Evolutionary conservation across 2,329 filamentous ascomycete genomes (phyloP).

Genomic region (Arthrobotrys pseudoclavata): DNA sequence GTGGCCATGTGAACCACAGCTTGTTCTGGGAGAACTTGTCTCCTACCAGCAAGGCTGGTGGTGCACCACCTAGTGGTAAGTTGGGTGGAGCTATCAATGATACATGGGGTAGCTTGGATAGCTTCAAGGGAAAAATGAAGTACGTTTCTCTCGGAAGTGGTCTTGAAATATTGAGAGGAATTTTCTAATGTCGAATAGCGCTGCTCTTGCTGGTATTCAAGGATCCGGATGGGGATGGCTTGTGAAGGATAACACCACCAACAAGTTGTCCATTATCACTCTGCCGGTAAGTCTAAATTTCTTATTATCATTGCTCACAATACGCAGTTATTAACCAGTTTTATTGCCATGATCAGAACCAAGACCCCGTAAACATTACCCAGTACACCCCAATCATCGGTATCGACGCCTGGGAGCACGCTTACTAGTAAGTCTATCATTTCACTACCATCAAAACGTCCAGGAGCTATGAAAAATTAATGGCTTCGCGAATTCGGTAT

Average conservation of each 20-base stretch:
- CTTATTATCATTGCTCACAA: neutral
- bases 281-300: constrained; percentile 70
- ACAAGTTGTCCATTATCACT: constrained; percentile 75
- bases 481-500: constrained; percentile 33
- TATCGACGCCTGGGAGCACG: constrained; percentile 96
- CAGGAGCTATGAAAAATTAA: neutral
- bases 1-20: constrained; percentile 76
- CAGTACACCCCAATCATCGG: constrained; percentile 85
- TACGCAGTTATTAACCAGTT: neutral
- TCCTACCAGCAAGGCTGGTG: constrained; percentile 76
- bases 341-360: constrained; percentile 71
- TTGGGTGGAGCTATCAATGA: constrained; percentile 66
- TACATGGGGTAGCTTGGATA: constrained; percentile 71
- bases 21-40: constrained; percentile 80
- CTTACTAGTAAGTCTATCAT: constrained; percentile 77
- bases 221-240: constrained; percentile 74
- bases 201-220: constrained; percentile 73
- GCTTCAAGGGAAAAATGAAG: constrained; percentile 73
- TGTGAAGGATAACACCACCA: constrained; percentile 72
- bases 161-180: neutral
- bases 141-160: constrained; percentile 1
- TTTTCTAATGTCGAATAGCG: constrained; percentile 53
- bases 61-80: constrained; percentile 71
- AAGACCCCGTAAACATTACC: constrained; percentile 84
- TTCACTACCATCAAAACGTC: neutral